Base-by-base conservation (phyloP, 192 early-diverging fungal species). In the Backusella sp. region DNA sequence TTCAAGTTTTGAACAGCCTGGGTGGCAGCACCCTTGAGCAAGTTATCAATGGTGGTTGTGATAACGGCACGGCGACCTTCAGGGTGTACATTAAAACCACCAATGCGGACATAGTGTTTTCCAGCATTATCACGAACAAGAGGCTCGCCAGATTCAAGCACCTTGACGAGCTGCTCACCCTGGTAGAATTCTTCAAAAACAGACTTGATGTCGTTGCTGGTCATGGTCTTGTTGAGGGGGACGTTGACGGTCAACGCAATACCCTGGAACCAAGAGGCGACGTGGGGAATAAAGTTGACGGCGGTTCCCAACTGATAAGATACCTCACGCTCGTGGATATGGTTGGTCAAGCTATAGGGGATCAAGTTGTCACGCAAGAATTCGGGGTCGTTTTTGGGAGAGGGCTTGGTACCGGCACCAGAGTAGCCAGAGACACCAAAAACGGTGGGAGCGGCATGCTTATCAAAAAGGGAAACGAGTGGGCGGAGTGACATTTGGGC, bases 21-120 rank as follows among this genome's bases (percentile, higher is more conserved):
- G n/a, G 97, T 99, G 1, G 98, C 98, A 26, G 97, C 97, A 6
- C 98, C 98, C 90, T 99, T 99, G 70, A 98, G 88, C 81, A 99
- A 80, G 73, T 99, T 99, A 80, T 98, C 98, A 73, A 99, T 93
- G 2, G 96, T 98, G 11, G 94, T 93, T 30, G 94, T 91, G 8
- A 99, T 85, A 15, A 98, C 96, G 3, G 91, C 96, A 56, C 98
- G 84, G 79, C 92, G 91, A 19, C 86, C 92, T 1, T 83, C 87
- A 49, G 91, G 84, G 26, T 94, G 91, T 5, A 98, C 94, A 35
- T 90, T 94, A 79, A 98, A 98, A 9, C 97, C 98, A 41, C 98
- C 98, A 53, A 99, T 86, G 32, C 90, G 91, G 0, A 96, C 94
- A 75, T 91, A 91, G 75, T 98, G 97, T 83, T 93, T 91, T 7